phyloP scores from a whole-genome alignment of 2,329 filamentous ascomycete genomes.

The Pyricularia pennisetigena region DNA sequence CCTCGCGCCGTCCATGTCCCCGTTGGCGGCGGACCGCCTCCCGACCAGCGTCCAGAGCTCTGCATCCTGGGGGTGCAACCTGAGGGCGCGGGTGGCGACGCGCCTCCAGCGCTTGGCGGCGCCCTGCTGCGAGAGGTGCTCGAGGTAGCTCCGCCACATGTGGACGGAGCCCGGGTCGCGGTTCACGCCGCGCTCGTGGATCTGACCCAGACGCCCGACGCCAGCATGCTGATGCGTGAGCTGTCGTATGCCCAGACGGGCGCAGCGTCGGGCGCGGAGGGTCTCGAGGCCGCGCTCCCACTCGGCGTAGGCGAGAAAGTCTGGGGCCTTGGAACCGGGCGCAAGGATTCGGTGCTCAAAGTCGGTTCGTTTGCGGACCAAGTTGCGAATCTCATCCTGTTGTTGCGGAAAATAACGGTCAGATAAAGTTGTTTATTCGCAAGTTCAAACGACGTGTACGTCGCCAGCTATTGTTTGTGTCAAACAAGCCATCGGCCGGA shows the following conservation, averaged over 20 bases:
- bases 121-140: conserved; percentile 63
- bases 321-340: conserved; percentile 62
- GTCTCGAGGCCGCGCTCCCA: conserved; percentile 63
- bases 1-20: conserved; percentile 78
- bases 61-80: conserved; percentile 75
- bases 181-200: conserved; percentile 77
- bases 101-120: conserved; percentile 57
- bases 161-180: conserved; percentile 74
- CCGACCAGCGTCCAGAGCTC: conserved; percentile 84
- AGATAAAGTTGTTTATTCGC: too few species aligned
- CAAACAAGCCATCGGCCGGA: background rate
- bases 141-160: conserved; percentile 85
- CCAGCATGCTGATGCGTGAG: conserved; percentile 58
- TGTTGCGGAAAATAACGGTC: background rate
- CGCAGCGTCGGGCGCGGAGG: conserved; percentile 73
- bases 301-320: conserved; percentile 76
- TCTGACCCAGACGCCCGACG: conserved; percentile 75
- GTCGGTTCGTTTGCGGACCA: conserved; percentile 83
- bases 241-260: conserved; percentile 65
- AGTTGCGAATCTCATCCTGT: conserved; percentile 80
- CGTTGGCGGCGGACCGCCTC: conserved; percentile 64
- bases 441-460: too few species aligned
- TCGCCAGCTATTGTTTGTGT: background rate
- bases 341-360: conserved; percentile 88
- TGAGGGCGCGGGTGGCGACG: conserved; percentile 58